Evolutionary conservation across 2,329 filamentous ascomycete genomes (phyloP), one percentile per base, ranked within the genome.

Genomic region (Stachybotrys chartarum): DNA sequence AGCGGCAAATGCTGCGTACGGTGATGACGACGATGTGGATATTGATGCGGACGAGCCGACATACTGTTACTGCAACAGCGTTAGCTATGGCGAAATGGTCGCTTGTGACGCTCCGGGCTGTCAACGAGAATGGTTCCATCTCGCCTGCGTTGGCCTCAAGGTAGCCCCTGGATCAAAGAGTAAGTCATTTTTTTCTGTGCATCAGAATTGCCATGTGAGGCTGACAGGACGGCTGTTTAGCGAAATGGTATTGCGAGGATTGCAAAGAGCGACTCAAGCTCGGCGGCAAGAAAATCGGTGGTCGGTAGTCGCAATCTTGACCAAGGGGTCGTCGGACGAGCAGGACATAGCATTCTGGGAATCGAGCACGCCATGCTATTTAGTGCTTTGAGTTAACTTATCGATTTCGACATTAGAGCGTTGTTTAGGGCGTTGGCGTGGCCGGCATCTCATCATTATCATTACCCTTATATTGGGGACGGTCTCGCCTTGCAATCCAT

Each of bases 21-120:
- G 57, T 14, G 70, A 72, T 6, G 70, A 71, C 7, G 73, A 73
- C 8, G 73, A 72, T 14, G 85, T 84, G 12, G 83, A 84, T 7
- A 84, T 87, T 44, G 86, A 87, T 58, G 83, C 80, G 5, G 83
- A 88, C 60, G 88, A 92, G 67, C 86, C 85, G 44, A 78, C 84
- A 14, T 92, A 92, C 69, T 91, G 89, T 70, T 90, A 90, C 71
- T 91, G 89, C 69, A 87, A 91, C 62, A 82, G 85, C 51, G 85
- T 91, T 54, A 91, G 87, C 64, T 92, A 91, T 66, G 88, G 89
- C 18, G 88, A 90, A 72, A 92, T 92, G 89, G 87, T 92, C 48
- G 89, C 86, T 3, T 92, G 88, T 66, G 89, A 92, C 67, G 84
- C 84, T 7, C 81, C 86, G 57, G 81, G 83, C 51, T 92, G 89